Conservation (phyloP, 306 rosid genomes). For the Quercus engelmannii region DNA sequence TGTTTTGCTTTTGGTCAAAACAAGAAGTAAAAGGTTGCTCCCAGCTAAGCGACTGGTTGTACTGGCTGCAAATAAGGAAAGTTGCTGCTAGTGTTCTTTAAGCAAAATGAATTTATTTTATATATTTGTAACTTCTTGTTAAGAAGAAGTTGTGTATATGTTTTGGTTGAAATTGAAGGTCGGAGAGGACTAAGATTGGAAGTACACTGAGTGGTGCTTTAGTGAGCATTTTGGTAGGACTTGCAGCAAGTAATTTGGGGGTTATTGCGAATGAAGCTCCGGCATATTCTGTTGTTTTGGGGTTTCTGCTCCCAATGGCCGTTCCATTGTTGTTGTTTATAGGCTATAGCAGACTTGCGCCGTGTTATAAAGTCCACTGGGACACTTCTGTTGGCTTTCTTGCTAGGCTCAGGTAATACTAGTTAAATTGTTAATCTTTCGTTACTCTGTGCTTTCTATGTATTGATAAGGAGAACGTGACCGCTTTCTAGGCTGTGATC, state of each 20-base stretch:
- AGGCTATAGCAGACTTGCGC: conserved; percentile 61
- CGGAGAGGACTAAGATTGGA: conserved; percentile 73
- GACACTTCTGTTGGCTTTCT: conserved; percentile 67
- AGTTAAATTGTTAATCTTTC: background rate
- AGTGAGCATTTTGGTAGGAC: conserved; percentile 61
- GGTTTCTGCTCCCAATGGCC: conserved; percentile 58
- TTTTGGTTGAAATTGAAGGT: conserved; percentile 29
- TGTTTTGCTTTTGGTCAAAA: background rate
- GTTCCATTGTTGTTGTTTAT: conserved; percentile 58
- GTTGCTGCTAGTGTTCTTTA: background rate
- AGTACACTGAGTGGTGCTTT: conserved; percentile 67
- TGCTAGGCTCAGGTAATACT: conserved; percentile 65
- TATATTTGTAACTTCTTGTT: background rate
- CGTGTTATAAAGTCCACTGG: conserved; percentile 69
- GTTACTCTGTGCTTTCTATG: background rate
- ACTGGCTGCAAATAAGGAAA: background rate
- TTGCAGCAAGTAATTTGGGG: conserved; percentile 69
- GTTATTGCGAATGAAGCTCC: conserved; percentile 49
- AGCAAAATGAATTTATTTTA: background rate
- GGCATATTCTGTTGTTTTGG: conserved; percentile 50
- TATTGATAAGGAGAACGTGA: background rate
- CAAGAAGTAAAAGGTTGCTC: background rate
- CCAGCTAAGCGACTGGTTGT: background rate
- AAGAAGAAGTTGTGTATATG: background rate
- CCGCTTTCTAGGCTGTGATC: too few relatives aligned